Base-by-base conservation (phyloP, 257 asterid species). In the Solanum arcanum region DNA sequence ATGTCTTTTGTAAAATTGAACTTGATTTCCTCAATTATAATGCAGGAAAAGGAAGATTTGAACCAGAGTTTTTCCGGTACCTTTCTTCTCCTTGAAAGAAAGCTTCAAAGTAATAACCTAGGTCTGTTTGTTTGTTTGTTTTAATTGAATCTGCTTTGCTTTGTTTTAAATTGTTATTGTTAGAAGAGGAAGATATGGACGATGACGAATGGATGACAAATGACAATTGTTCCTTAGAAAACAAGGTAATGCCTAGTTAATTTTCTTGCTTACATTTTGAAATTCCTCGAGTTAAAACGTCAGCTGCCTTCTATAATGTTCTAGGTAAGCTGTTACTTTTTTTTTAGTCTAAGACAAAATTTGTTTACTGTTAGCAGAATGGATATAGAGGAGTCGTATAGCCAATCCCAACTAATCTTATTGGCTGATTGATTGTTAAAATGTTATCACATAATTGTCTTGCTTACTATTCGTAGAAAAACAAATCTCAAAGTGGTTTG, bases 51-150 rank as follows among this genome's bases (percentile, higher is more conserved):
- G 73, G 89, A 86, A 44, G 95, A 93, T 89, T 94, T 97, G 60
- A 97, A 95, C 90, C 97, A 89, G 93, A 94, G 97, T 90, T 88
- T 94, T 75, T 93, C 98, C 10, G 98, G 98, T 94, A 90, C 90
- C 68, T 59, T 76, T 29, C 20, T 29, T 44, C 18, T 29, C 68
- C 68, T 86, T 86, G 69, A 86, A 46, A 31, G 11, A 12, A 72
- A 70, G 25, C 33, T 74, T 31, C 83, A 52, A 14, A 68, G 27
- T 39, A 20, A 46, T 86, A 86, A 72, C 35, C 46, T 37, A 49
- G 56, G 10, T 52, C 20, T 18, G 62, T 7, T 44, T 86, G 62
- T 7, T 44, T 83, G n/a, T 64, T 8, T 88, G 56, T 21, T 21
- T 11, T 66, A 77, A 72, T 47, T 47, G 35, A 39, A 76, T 35